phyloP scores from a whole-genome alignment of 1,139 yeast genomes.

The Blastobotrys malaysiensis region DNA sequence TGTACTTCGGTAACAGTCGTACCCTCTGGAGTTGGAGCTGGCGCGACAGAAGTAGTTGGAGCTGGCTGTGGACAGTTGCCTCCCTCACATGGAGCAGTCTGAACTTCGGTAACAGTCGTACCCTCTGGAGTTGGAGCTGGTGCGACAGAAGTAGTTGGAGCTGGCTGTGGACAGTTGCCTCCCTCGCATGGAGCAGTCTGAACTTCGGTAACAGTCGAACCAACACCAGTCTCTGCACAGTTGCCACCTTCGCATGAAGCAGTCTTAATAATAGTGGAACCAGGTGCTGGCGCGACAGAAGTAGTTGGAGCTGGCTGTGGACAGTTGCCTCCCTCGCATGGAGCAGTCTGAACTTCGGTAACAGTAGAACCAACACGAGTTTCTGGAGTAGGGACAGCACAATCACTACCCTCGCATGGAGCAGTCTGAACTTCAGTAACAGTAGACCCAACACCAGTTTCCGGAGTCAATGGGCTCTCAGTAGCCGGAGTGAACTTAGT shows the following conservation, averaged over 20 bases:
- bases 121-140: background rate
- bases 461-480: background rate
- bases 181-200: no score
- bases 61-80: background rate
- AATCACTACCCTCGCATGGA: no score
- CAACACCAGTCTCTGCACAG: background rate
- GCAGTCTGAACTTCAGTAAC: background rate
- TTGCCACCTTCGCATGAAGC: background rate
- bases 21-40: no score
- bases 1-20: background rate
- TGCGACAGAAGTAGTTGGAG: no score
- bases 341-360: background rate
- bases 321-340: background rate
- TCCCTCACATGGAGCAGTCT: background rate
- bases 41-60: no score
- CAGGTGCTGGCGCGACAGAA: slow-evolving; percentile 1
- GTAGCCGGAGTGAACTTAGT: background rate
- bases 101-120: background rate
- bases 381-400: background rate
- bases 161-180: no score
- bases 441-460: slow-evolving; percentile 2
- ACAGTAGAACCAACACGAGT: slow-evolving; percentile 3
- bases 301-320: background rate
- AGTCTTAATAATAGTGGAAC: no score
- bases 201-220: no score